Conservation (phyloP, 1,284 basidiomycete genomes). For the Amylostereum areolatum region DNA sequence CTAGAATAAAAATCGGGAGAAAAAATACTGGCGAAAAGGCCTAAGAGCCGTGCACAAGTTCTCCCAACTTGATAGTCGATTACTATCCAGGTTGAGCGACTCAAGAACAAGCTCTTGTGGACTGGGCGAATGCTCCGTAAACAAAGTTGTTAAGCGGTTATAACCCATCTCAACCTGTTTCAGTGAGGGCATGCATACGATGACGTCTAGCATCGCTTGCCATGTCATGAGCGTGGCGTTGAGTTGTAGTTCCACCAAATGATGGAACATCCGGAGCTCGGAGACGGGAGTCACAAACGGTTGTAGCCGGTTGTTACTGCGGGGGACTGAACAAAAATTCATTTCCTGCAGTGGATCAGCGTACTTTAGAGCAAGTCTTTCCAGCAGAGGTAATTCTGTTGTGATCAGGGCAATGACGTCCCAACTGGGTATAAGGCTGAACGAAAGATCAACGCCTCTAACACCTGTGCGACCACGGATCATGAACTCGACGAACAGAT, state of each 20-base stretch:
- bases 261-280: constrained; percentile 42
- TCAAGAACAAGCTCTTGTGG: constrained; percentile 32
- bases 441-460: constrained; percentile 77
- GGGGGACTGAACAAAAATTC: constrained; percentile 13
- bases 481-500: background rate
- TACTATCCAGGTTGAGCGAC: constrained; percentile 71
- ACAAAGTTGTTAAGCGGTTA: constrained; percentile 52
- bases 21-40: constrained; percentile 44
- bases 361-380: constrained; percentile 75
- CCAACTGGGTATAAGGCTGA: constrained; percentile 74
- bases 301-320: constrained; percentile 57
- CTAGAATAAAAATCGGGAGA: constrained; percentile 3
- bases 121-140: constrained; percentile 10
- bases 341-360: constrained; percentile 2
- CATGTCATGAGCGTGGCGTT: constrained; percentile 70
- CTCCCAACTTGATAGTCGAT: constrained; percentile 59
- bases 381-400: constrained; percentile 55
- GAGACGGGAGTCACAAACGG: constrained; percentile 22
- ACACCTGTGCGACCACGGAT: constrained; percentile 49
- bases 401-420: constrained; percentile 61
- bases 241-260: constrained; percentile 66
- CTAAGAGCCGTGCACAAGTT: constrained; percentile 42
- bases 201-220: constrained; percentile 55
- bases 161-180: constrained; percentile 70
- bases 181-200: constrained; percentile 55